Base-by-base conservation (phyloP, 2,329 filamentous ascomycete genomes). In the Ambrosiella beaveri region DNA sequence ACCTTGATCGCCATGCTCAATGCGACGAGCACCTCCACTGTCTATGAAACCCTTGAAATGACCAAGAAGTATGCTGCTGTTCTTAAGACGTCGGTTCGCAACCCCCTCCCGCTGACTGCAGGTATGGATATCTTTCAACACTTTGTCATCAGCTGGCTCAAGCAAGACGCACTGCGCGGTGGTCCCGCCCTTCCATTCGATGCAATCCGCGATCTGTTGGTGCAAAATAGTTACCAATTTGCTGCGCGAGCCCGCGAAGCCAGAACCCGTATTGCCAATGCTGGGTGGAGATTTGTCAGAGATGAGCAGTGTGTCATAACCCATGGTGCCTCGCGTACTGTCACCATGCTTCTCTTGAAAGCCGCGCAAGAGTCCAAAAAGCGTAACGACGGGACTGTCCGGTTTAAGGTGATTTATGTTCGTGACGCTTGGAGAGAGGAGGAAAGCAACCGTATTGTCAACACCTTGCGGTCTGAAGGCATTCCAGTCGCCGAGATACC, bases 91-190 rank as follows among this genome's bases (percentile, higher is more conserved):
- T 81, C 83, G 17, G 85, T 95, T 57, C 77, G 85, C 7, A 97
- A 98, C 71, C 87, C 90, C 12, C 87, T 97, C 59, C 91, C 90
- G 3, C 81, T 97, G 13, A 89, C 87, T 54, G 93, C 94, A 58
- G 93, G 93, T 65, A 95, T 90, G 61, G 90, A 96, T 69, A 81
- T 97, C 60, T 97, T 98, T 75, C 86, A 93, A 69, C 85, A 91
- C 68, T 97, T 95, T 71, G 81, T 98, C 64, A 85, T 95, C 65
- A 82, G 83, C 59, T 88, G 77, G 62, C 75, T 84, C 67, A 78
- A 78, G 71, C 74, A 77, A 72, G 75, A 76, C 63, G 71, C 59
- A 7, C 37, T 44, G 55, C 66, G 67, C 52, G 68, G 65, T 64
- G 59, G 44, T 11, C 62, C 62, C 45, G 52, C 59, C 19, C 39